Conservation (phyloP, 2,329 filamentous ascomycete species). For the Ophiostoma piceae region DNA sequence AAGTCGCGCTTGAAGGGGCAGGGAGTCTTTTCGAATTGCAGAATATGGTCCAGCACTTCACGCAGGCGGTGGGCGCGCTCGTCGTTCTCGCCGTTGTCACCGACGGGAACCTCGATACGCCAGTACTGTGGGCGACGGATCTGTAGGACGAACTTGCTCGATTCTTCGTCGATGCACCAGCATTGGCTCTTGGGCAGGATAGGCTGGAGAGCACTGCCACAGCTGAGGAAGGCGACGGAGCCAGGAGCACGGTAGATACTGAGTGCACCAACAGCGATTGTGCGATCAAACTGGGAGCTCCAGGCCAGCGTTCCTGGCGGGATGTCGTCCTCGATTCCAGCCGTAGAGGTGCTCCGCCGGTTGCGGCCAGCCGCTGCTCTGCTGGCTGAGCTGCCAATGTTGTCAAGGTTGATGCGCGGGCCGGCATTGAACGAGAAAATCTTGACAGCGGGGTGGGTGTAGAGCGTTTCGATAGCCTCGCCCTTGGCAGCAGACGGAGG, state of each 20-base stretch:
- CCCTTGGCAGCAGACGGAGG: conserved; percentile 19
- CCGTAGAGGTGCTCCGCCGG: conserved; percentile 21
- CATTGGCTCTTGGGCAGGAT: conserved; percentile 87
- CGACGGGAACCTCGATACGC: conserved; percentile 76
- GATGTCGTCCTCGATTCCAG: conserved; percentile 36
- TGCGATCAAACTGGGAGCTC: conserved; percentile 71
- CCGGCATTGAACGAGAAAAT: conserved; percentile 54
- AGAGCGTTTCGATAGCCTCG: conserved; percentile 61
- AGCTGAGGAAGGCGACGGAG: conserved; percentile 82
- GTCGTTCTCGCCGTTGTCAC: conserved; percentile 55
- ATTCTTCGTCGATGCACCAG: conserved; percentile 83
- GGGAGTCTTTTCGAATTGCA: conserved; percentile 81
- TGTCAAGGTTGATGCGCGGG: conserved; percentile 34
- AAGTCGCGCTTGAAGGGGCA: conserved; percentile 81
- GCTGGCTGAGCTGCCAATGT: conserved; percentile 32
- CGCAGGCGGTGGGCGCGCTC: conserved; percentile 62
- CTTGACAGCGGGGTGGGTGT: conserved; percentile 65
- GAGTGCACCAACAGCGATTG: conserved; percentile 71
- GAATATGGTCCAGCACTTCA: conserved; percentile 61
- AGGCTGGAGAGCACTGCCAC: conserved; percentile 74
- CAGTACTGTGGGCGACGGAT: conserved; percentile 81
- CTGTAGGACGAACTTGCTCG: conserved; percentile 77
- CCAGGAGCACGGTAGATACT: conserved; percentile 82
- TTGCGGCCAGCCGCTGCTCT: conserved; percentile 21
- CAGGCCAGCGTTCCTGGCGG: conserved; percentile 63